phyloP scores from a whole-genome alignment of 176 grass and related monocot genomes.

The Canna indica region DNA sequence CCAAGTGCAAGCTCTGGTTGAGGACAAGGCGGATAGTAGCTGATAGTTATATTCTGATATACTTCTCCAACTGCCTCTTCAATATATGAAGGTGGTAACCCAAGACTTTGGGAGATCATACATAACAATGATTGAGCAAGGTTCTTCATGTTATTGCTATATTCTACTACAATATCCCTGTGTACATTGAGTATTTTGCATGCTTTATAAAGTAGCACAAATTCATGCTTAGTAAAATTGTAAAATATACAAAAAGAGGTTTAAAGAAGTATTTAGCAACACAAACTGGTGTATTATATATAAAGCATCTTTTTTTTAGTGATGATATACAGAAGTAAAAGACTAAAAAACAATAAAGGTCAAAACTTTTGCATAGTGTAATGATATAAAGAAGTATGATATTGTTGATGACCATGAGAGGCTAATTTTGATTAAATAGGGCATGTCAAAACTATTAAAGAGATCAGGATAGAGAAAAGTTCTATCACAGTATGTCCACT shows the following conservation, averaged over 20 bases:
- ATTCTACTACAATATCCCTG: conserved; percentile 72
- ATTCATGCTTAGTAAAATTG: too few relatives aligned
- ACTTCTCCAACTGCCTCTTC: conserved; percentile 77
- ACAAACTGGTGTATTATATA: neutral
- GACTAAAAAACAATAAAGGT: neutral
- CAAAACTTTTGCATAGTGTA: neutral
- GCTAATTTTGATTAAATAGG: neutral
- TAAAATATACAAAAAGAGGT: too few relatives aligned
- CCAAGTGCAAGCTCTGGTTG: conserved; percentile 89
- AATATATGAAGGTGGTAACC: conserved; percentile 53
- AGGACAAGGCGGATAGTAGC: conserved; percentile 94
- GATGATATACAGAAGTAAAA: neutral
- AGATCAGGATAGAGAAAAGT: neutral
- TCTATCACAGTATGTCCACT: too few relatives aligned
- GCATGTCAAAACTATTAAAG: neutral
- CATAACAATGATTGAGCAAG: conserved; percentile 60
- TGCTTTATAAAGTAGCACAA: neutral
- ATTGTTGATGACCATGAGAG: neutral
- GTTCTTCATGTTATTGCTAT: conserved; percentile 55
- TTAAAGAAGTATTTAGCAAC: neutral
- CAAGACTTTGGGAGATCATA: conserved; percentile 59
- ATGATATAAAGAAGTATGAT: too few relatives aligned
- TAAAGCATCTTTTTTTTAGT: neutral
- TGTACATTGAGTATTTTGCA: neutral
- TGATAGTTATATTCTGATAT: conserved; percentile 86